Conservation (phyloP, 768 basidiomycete genomes). For the Rhodotorula paludigena region DNA sequence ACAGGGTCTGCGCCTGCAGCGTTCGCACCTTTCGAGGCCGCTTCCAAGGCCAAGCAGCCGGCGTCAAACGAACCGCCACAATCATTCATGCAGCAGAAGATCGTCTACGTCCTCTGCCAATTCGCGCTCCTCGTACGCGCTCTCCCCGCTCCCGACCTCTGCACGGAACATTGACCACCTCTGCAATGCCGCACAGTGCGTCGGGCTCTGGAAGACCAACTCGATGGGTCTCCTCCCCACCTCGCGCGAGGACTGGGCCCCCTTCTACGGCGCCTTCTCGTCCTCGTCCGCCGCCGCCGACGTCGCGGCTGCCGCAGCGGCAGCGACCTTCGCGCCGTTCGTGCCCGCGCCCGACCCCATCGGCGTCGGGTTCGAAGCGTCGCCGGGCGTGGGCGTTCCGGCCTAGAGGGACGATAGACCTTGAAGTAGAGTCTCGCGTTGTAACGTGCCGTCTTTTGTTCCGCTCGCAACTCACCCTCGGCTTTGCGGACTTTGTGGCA, state of each 20-base stretch:
- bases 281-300: background rate
- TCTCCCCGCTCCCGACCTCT: background rate
- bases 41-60: background rate
- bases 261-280: constrained; percentile 10
- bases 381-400: background rate
- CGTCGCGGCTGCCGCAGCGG: background rate
- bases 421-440: too few species aligned
- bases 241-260: constrained; percentile 38
- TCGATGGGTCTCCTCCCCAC: constrained; percentile 43
- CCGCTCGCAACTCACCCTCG: too few species aligned
- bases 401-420: too few species aligned
- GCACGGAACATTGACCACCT: too few species aligned
- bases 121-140: constrained; percentile 29
- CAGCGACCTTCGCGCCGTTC: background rate
- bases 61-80: background rate
- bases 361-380: too few species aligned
- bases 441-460: too few species aligned
- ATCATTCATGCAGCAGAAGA: constrained; percentile 38
- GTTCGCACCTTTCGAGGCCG: constrained; percentile 20
- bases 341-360: background rate
- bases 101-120: constrained; percentile 40
- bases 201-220: constrained; percentile 43
- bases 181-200: constrained; percentile 5
- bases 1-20: background rate
- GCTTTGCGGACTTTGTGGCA: too few species aligned